These are phyloP conservation scores for Iberis pinnata DNA, from an alignment of 345 rosid genomes.

Conservation along the genomic window DNA sequence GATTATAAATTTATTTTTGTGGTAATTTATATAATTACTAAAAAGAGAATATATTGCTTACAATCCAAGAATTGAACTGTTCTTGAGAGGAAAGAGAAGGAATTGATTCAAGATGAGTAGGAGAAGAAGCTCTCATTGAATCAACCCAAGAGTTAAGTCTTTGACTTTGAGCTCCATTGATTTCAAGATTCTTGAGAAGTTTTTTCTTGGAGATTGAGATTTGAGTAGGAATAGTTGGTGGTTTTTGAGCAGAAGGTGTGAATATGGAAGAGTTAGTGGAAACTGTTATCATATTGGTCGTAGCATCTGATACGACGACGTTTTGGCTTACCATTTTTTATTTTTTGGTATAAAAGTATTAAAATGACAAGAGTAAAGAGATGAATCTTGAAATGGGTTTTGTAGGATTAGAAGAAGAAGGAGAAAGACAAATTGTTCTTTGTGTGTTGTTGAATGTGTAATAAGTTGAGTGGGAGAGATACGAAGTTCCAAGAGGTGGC, in stretches of 20 bases:
- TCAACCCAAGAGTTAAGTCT: constrained; percentile 75
- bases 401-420: background rate
- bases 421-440: constrained; percentile 8
- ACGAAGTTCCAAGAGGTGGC: constrained; percentile 14
- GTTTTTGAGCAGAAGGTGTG: constrained; percentile 48
- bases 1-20: no score
- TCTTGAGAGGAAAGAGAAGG: constrained; percentile 41
- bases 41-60: constrained; percentile 27
- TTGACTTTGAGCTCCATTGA: constrained; percentile 36
- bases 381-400: no score
- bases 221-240: constrained; percentile 57
- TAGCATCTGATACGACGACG: constrained; percentile 47
- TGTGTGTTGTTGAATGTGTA: constrained; percentile 1
- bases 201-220: constrained; percentile 45
- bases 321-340: constrained; percentile 58
- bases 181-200: constrained; percentile 51
- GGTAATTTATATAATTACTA: no score
- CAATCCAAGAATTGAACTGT: constrained; percentile 54
- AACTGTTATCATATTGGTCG: constrained; percentile 34
- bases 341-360: no score
- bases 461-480: constrained; percentile 19
- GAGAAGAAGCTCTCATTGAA: constrained; percentile 92
- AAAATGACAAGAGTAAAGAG: no score
- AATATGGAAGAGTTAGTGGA: constrained; percentile 37
- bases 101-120: constrained; percentile 60